A percentile compares a stretch with the other conserved stretches of the same genome.
These are phyloP conservation scores for Trichoderma sp. DNA, from an alignment of 2,329 filamentous ascomycete species.

Conservation along the genomic window DNA sequence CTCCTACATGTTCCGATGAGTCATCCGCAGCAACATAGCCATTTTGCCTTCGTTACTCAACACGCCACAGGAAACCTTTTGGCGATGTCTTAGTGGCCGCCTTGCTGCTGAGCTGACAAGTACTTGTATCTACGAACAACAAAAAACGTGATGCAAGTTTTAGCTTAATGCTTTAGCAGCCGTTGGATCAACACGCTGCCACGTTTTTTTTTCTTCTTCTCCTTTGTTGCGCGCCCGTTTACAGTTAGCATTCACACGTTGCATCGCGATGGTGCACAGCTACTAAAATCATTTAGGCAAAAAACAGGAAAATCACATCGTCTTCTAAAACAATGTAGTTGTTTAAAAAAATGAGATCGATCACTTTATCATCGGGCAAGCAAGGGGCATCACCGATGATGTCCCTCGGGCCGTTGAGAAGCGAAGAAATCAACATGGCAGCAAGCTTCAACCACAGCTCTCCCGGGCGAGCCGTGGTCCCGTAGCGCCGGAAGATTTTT, in stretches of 20 bases:
- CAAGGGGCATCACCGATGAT: not conserved
- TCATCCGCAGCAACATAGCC: not conserved
- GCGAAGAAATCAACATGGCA: not conserved
- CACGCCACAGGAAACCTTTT: not conserved
- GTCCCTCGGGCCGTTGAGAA: not conserved
- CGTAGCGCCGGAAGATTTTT: not conserved
- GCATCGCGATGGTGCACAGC: not conserved
- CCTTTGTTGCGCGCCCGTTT: not conserved
- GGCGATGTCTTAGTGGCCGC: slow-evolving; percentile 4
- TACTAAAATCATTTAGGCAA: not conserved
- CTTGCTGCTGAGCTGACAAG: slow-evolving; percentile 1
- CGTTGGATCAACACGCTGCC: not conserved
- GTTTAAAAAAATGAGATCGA: not conserved
- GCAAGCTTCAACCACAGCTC: not conserved
- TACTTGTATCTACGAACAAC: not conserved
- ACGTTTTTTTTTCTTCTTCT: not conserved
- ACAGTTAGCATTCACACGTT: not conserved
- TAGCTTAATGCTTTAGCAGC: slow-evolving; percentile 5
- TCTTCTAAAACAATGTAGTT: not conserved
- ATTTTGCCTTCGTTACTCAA: too few species aligned
- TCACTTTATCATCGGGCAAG: not conserved
- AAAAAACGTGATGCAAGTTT: not conserved
- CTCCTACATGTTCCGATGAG: not conserved
- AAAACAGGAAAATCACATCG: not conserved
- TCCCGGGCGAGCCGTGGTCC: slow-evolving; percentile 16